Conservation (phyloP, 75 land plant species). For the Cryptomeria japonica region DNA sequence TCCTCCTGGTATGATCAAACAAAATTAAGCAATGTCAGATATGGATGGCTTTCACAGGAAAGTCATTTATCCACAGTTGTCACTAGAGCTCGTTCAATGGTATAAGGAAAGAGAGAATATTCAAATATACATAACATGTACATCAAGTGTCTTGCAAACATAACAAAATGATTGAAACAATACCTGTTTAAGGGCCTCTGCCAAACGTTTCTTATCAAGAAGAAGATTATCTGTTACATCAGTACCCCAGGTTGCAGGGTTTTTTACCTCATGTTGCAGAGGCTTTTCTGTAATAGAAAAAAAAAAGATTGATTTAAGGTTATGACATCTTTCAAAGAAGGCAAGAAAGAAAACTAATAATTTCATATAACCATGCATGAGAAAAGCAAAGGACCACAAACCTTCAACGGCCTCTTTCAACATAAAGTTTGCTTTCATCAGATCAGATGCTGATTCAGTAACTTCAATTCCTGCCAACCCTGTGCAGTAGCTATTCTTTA, state of each 20-base stretch:
- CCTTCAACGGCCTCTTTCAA: slow-evolving; percentile 39
- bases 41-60: neutral
- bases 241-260: slow-evolving; percentile 83
- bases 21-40: neutral
- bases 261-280: slow-evolving; percentile 57
- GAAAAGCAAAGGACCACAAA: neutral
- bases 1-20: slow-evolving; percentile 64
- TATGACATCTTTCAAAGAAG: neutral
- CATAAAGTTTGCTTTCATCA: slow-evolving; percentile 43
- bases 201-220: slow-evolving; percentile 61
- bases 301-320: neutral
- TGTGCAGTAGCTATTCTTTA: slow-evolving; percentile 44
- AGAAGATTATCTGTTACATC: slow-evolving; percentile 70
- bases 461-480: slow-evolving; percentile 47
- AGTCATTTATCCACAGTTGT: neutral
- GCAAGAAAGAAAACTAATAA: neutral
- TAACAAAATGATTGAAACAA: neutral
- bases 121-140: neutral
- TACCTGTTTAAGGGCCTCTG: slow-evolving; percentile 85
- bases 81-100: no score
- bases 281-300: slow-evolving; percentile 37
- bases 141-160: neutral
- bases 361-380: neutral
- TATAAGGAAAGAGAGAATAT: neutral
- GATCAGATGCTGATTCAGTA: slow-evolving; percentile 34